These are phyloP conservation scores for Aspergillus sp. DNA, from an alignment of 2,329 filamentous ascomycete genomes.

Conservation along the genomic window DNA sequence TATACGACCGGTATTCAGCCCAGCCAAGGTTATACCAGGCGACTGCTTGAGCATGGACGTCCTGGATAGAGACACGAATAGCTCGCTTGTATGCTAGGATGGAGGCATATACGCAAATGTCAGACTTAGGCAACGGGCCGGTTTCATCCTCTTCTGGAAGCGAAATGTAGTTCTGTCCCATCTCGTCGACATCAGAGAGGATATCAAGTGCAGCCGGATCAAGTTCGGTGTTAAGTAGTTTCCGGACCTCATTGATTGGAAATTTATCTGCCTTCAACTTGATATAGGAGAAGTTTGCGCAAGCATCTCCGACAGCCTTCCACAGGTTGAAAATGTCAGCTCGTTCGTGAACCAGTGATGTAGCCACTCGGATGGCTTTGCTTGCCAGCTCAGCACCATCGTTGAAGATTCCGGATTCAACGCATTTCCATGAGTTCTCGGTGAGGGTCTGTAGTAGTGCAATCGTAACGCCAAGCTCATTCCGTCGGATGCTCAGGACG, in stretches of 20 bases:
- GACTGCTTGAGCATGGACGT: slow-evolving; percentile 85
- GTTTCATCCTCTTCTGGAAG: slow-evolving; percentile 27
- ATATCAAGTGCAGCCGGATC: slow-evolving; percentile 50
- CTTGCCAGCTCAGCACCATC: slow-evolving; percentile 66
- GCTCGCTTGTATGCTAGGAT: slow-evolving; percentile 85
- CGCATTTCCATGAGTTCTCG: slow-evolving; percentile 68
- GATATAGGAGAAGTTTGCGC: slow-evolving; percentile 72
- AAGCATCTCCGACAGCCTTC: slow-evolving; percentile 87
- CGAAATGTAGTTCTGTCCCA: slow-evolving; percentile 40
- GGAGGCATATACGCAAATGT: slow-evolving; percentile 58
- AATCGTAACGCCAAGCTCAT: slow-evolving; percentile 80
- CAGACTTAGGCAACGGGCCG: slow-evolving; percentile 32
- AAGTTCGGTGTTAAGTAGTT: slow-evolving; percentile 52
- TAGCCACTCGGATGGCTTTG: slow-evolving; percentile 63
- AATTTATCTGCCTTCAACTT: slow-evolving; percentile 61
- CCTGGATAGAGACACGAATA: slow-evolving; percentile 63
- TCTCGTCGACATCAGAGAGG: slow-evolving; percentile 63
- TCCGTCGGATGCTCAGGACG: slow-evolving; percentile 61
- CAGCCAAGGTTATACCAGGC: slow-evolving; percentile 96
- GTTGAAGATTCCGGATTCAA: slow-evolving; percentile 81
- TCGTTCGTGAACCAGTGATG: slow-evolving; percentile 53
- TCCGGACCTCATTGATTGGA: slow-evolving; percentile 50
- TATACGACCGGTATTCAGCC: slow-evolving; percentile 78
- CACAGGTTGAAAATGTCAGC: slow-evolving; percentile 83
- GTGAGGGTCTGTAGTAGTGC: slow-evolving; percentile 82